Conservation (phyloP, 164 flowering plant genomes). For the Echeveria elegans region DNA sequence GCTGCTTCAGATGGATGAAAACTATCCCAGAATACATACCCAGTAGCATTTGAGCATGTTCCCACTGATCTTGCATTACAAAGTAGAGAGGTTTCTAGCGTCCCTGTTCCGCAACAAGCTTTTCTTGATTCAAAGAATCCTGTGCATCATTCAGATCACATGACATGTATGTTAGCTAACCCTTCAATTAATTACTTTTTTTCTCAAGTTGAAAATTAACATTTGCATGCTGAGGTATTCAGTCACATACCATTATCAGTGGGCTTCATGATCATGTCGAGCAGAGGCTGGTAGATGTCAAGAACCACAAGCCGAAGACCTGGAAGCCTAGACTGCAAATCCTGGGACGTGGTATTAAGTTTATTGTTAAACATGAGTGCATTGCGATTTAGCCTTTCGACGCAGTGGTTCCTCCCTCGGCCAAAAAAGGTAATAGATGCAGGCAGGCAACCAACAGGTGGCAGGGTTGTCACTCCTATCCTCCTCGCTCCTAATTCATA, state of each 20-base stretch:
- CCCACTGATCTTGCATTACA: constrained; percentile 51
- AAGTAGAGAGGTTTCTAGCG: constrained; percentile 47
- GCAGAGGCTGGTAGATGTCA: constrained; percentile 67
- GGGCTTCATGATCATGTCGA: constrained; percentile 54
- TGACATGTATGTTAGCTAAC: neutral
- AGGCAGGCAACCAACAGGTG: constrained; percentile 87
- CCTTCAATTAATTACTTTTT: too few relatives aligned
- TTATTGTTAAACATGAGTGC: constrained; percentile 63
- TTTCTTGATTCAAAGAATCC: constrained; percentile 64
- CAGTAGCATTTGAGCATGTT: constrained; percentile 61
- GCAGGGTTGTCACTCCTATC: constrained; percentile 66
- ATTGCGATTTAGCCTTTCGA: constrained; percentile 50
- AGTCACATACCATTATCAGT: constrained; percentile 41
- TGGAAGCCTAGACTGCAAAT: constrained; percentile 29
- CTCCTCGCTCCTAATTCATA: constrained; percentile 63
- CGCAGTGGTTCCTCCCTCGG: constrained; percentile 47
- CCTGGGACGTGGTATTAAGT: constrained; percentile 43
- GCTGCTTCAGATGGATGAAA: constrained; percentile 63
- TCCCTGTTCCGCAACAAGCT: constrained; percentile 73
- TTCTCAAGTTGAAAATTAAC: neutral
- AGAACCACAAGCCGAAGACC: constrained; percentile 65
- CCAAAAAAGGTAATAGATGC: constrained; percentile 75
- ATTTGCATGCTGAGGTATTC: neutral
- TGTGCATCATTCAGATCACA: constrained; percentile 14
- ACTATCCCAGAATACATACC: constrained; percentile 67